Base-by-base conservation (phyloP, 1,284 basidiomycete species). In the Phaffia rhodozyma region DNA sequence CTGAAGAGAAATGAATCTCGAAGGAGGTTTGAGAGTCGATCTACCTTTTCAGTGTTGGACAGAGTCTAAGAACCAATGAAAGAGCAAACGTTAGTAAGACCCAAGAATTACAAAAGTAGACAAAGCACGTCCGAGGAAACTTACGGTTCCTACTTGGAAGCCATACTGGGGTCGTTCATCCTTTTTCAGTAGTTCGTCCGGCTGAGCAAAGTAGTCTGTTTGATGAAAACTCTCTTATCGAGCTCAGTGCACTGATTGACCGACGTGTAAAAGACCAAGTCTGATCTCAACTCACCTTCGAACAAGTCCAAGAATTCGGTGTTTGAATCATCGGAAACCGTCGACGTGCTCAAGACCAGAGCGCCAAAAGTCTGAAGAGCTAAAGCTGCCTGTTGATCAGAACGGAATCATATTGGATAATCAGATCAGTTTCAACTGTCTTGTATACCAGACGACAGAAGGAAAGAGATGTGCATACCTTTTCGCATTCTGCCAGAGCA, bases 201-300 rank as follows among this genome's bases (percentile, higher is more conserved):
- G 79, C 72, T 91, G 90, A 3, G 81, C 80, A 73, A 94, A 96
- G 74, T 96, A 96, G 73, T 92, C 88, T 43, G 38, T 43, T 43
- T 43, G 13, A 43, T 7, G 38, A 16, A 43, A 43, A 43, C 5
- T 34, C 9, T 34, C 32, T 16, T 7, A 11, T 43, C 16, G 38
- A 7, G 38, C 13, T 43, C 38, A 43, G 38, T 43, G 6, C 13
- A 43, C 13, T 11, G 13, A 43, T 2, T 2, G 13, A 43, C 5
- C 38, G 13, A 43, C 13, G 7, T 2, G 13, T 7, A 11, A 43
- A 11, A 43, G 38, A 43, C 2, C 13, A 16, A 43, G 38, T 11
- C 13, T 16, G 5, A 11, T 16, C 13, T 7, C 6, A 43, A 16
- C 13, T 43, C 38, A 43, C 38, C 38, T 72, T 82, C 80, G 58